phyloP scores from a whole-genome alignment of 129 eudicot genomes.

The Oenanthe sinensis region DNA sequence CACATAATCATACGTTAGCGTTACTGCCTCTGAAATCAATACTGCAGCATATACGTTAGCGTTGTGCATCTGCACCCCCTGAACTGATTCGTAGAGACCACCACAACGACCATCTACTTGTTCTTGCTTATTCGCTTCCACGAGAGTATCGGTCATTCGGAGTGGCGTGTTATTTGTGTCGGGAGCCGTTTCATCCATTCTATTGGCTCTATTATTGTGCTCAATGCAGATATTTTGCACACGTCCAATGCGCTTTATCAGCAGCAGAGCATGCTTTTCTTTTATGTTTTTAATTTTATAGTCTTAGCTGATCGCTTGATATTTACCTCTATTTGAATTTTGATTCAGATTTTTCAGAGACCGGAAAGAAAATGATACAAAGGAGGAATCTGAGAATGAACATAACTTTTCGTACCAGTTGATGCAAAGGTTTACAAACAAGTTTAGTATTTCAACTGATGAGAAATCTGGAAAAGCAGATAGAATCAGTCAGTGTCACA shows the following conservation, averaged over 20 bases:
- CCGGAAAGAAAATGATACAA: neutral
- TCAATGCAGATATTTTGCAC: too few species aligned
- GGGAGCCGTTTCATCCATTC: too few species aligned
- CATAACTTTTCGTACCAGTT: neutral
- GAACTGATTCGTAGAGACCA: too few species aligned
- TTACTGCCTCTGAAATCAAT: neutral
- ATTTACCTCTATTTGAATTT: neutral
- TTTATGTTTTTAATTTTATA: neutral
- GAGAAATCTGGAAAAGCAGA: neutral
- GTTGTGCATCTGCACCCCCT: too few species aligned
- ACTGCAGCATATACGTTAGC: too few species aligned
- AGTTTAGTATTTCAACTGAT: neutral
- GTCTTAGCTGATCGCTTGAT: neutral
- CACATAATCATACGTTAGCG: neutral
- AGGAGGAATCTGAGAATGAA: neutral
- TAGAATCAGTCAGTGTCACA: neutral
- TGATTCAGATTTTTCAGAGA: neutral
- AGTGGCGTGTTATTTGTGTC: neutral
- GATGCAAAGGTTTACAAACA: neutral
- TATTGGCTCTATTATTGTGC: neutral
- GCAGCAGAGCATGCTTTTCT: neutral
- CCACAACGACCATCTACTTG: too few species aligned
- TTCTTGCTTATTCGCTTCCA: too few species aligned
- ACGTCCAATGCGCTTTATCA: too few species aligned
- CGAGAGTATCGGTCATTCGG: too few species aligned